A percentile compares a stretch with the other conserved stretches of the same genome.
Conservation (phyloP, 805 yeast species). For the Blastobotrys americana region DNA sequence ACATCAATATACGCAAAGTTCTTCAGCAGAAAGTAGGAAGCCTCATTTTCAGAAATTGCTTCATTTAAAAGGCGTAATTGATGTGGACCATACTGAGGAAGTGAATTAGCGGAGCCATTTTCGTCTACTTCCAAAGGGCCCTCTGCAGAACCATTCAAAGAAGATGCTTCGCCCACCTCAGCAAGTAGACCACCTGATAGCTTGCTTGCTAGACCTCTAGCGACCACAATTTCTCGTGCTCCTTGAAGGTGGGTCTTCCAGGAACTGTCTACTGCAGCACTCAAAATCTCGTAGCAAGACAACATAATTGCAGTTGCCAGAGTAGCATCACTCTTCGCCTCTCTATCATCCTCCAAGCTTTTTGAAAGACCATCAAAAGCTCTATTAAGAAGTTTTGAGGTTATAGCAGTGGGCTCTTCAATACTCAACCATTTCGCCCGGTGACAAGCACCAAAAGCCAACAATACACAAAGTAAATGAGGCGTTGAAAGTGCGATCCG, state of each 20-base stretch:
- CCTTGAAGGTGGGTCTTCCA: conserved; percentile 65
- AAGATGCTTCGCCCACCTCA: neutral
- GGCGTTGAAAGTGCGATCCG: conserved; percentile 57
- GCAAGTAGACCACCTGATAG: conserved; percentile 15
- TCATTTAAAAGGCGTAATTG: conserved; percentile 15
- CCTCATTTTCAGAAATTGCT: conserved; percentile 24
- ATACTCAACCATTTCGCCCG: conserved; percentile 15
- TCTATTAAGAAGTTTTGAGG: conserved; percentile 47
- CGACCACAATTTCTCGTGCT: conserved; percentile 55
- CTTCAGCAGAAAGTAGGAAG: conserved; percentile 50
- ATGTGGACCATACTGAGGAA: conserved; percentile 13
- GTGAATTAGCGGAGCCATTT: conserved; percentile 3
- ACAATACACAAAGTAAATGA: conserved; percentile 46
- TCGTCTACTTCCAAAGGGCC: conserved; percentile 18
- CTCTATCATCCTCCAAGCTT: conserved; percentile 42
- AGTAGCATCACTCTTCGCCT: conserved; percentile 59
- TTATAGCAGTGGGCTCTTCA: conserved; percentile 29
- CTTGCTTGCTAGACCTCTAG: conserved; percentile 39
- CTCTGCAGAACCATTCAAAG: conserved; percentile 10
- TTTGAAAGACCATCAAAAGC: conserved; percentile 51
- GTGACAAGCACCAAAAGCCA: conserved; percentile 46
- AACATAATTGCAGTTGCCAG: conserved; percentile 54
- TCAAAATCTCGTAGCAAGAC: conserved; percentile 48
- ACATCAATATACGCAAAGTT: conserved; percentile 68
- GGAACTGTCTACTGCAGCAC: conserved; percentile 28